Percentiles rank a stretch among this genome's conserved stretches.
Conservation (phyloP, 345 rosid genomes). For the Eutrema heterophyllum region DNA sequence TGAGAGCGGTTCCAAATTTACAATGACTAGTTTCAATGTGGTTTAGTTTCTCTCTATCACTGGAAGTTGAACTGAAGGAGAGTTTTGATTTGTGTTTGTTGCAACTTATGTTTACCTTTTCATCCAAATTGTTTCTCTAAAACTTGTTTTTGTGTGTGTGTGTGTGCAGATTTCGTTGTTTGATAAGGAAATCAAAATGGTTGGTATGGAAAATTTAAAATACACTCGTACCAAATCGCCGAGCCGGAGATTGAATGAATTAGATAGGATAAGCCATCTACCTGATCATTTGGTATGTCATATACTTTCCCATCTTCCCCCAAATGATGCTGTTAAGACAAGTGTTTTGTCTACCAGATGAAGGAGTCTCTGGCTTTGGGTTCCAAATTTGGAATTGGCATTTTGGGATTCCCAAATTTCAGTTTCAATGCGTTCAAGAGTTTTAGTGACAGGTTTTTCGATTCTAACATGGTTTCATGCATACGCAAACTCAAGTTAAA, state of each 20-base stretch:
- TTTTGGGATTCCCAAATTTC: too few species aligned
- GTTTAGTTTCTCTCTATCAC: background rate
- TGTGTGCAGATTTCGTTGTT: too few species aligned
- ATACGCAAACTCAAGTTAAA: too few species aligned
- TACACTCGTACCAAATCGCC: background rate
- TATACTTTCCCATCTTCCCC: background rate
- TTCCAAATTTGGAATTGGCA: background rate
- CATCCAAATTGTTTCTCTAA: background rate
- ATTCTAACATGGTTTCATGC: too few species aligned
- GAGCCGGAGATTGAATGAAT: background rate
- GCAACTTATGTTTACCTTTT: too few species aligned
- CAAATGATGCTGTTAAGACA: background rate
- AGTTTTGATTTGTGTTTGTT: background rate
- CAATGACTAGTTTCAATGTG: background rate
- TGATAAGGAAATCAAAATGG: background rate
- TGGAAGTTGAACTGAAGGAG: too few species aligned
- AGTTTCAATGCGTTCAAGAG: too few species aligned
- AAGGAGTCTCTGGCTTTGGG: background rate
- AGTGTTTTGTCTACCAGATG: background rate
- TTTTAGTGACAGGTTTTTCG: too few species aligned
- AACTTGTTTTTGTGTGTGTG: background rate
- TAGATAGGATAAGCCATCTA: background rate
- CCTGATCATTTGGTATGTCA: background rate
- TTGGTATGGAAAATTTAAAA: background rate
- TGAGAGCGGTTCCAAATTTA: too few species aligned